phyloP scores from a whole-genome alignment of 345 rosid genomes.

The Physaria fendleri region DNA sequence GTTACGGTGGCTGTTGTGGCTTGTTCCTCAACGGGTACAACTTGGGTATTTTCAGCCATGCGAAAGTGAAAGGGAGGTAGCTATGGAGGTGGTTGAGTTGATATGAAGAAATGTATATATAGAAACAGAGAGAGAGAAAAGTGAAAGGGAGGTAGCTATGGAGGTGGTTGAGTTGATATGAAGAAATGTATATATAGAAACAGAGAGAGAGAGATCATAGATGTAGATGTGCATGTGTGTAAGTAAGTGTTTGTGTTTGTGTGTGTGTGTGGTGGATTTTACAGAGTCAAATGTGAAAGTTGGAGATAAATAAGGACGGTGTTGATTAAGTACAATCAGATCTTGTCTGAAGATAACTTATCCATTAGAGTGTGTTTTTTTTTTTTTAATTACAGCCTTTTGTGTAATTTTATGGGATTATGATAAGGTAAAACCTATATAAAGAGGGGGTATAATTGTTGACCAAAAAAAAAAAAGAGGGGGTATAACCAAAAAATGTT shows the following conservation, averaged over 20 bases:
- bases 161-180: background rate
- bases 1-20: constrained; percentile 1
- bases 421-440: background rate
- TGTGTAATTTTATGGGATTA: background rate
- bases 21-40: constrained; percentile 20
- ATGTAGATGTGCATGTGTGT: background rate
- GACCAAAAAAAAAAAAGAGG: background rate
- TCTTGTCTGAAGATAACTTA: constrained; percentile 14
- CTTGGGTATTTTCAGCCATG: constrained; percentile 34
- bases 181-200: constrained; percentile 7
- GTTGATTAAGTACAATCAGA: constrained; percentile 23
- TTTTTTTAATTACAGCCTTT: background rate
- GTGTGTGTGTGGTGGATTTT: constrained; percentile 31
- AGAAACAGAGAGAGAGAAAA: too few relatives aligned
- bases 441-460: background rate
- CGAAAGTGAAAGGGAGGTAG: background rate
- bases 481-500: background rate
- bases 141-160: too few relatives aligned
- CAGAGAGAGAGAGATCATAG: background rate
- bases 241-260: constrained; percentile 27
- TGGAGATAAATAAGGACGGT: constrained; percentile 19
- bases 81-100: constrained; percentile 18
- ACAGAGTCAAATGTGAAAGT: constrained; percentile 29
- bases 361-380: background rate
- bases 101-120: too few relatives aligned